A percentile compares a stretch with the other conserved stretches of the same genome.
Evolutionary conservation across 495 filamentous ascomycete genomes (phyloP).

Genomic region (Parachaetomium inaequale): DNA sequence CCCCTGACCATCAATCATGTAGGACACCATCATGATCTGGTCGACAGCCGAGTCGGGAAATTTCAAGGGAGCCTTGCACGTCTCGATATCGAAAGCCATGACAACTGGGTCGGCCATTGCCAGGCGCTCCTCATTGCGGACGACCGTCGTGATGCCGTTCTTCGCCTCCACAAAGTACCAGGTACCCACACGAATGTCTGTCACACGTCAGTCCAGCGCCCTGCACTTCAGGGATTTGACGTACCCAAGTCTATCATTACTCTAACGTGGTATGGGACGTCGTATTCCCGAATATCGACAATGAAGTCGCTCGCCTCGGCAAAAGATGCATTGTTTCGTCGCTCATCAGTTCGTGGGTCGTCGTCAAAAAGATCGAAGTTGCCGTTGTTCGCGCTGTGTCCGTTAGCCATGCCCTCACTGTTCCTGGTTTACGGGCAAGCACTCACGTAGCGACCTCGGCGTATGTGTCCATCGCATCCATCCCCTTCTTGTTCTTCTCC

Average conservation of each 20-base stretch:
- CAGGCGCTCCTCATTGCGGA: slow-evolving; percentile 82
- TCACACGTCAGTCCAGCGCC: slow-evolving; percentile 24
- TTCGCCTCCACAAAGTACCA: slow-evolving; percentile 97
- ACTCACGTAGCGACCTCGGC: slow-evolving; percentile 87
- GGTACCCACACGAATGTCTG: slow-evolving; percentile 91
- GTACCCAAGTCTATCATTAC: slow-evolving; percentile 92
- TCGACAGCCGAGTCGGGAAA: slow-evolving; percentile 96
- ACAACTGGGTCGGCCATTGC: slow-evolving; percentile 90
- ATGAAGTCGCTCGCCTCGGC: slow-evolving; percentile 94
- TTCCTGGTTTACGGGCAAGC: not conserved
- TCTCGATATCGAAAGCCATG: slow-evolving; percentile 97
- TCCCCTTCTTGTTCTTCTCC: slow-evolving; percentile 91
- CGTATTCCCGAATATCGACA: slow-evolving; percentile 97
- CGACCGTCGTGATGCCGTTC: slow-evolving; percentile 78
- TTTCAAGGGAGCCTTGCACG: slow-evolving; percentile 92
- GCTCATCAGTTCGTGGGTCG: slow-evolving; percentile 76
- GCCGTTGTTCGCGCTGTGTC: slow-evolving; percentile 69
- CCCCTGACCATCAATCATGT: slow-evolving; percentile 99
- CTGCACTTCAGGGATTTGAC: slow-evolving; percentile 18
- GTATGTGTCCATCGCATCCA: slow-evolving; percentile 97
- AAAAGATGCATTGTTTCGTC: slow-evolving; percentile 71
- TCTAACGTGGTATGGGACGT: slow-evolving; percentile 98
- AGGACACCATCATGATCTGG: slow-evolving; percentile 99
- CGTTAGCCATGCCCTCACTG: slow-evolving; percentile 24
- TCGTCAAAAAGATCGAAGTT: slow-evolving; percentile 98